Evolutionary conservation across 2,329 filamentous ascomycete species (phyloP).

Genomic region (Fusarium abutilonis): DNA sequence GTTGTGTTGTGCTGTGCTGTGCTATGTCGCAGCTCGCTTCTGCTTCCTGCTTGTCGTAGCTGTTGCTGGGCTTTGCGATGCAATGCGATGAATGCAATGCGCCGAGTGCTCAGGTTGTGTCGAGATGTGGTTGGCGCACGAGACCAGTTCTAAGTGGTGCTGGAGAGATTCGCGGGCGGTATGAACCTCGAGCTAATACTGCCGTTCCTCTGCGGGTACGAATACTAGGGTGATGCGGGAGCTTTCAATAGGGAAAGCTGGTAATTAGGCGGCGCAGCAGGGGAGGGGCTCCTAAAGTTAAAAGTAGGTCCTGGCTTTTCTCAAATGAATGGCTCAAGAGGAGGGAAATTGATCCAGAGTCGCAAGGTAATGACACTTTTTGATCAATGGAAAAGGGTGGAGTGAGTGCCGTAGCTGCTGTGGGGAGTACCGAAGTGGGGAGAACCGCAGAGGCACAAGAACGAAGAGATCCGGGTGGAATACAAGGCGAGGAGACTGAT

Average conservation of each 20-base stretch:
- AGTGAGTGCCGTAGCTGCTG: neutral
- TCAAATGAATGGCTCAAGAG: conserved; percentile 22
- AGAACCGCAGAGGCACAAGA: conserved; percentile 30
- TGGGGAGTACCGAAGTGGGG: conserved; percentile 36
- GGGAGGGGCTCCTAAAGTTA: conserved; percentile 17
- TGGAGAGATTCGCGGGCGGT: conserved; percentile 38
- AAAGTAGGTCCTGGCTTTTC: conserved; percentile 10
- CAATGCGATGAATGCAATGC: conserved; percentile 18
- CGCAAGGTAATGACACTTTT: conserved; percentile 21
- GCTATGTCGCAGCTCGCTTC: conserved; percentile 32
- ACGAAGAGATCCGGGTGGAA: conserved; percentile 28
- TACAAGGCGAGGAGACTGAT: conserved; percentile 26
- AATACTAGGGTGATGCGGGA: conserved; percentile 28
- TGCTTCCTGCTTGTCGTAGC: conserved; percentile 30
- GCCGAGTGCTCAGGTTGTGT: conserved; percentile 41
- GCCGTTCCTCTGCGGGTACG: conserved; percentile 33
- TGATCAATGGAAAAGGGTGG: conserved; percentile 20
- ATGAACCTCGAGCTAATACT: conserved; percentile 39
- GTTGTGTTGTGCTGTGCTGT: conserved; percentile 34
- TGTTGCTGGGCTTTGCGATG: conserved; percentile 15
- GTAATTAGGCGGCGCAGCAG: conserved; percentile 36
- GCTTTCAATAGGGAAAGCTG: conserved; percentile 33
- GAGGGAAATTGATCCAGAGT: conserved; percentile 27
- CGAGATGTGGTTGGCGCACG: conserved; percentile 43
- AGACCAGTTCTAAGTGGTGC: conserved; percentile 45